Conservation (phyloP, 306 rosid species). For the Vachellia collinsii region DNA sequence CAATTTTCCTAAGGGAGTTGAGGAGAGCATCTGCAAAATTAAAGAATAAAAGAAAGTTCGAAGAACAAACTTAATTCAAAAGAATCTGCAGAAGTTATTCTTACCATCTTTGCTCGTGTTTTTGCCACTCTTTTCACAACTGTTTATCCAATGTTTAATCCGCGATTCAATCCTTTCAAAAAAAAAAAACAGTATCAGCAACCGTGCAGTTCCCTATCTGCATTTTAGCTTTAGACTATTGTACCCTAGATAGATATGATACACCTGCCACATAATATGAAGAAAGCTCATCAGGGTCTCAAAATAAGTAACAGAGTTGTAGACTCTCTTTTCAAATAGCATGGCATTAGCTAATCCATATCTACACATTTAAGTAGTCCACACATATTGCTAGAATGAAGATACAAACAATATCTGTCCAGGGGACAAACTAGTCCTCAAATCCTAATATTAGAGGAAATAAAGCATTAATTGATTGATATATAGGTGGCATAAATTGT, state of each 20-base stretch:
- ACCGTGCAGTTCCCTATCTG: slow-evolving; percentile 52
- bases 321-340: slow-evolving; percentile 23
- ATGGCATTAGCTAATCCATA: slow-evolving; percentile 5
- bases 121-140: slow-evolving; percentile 43
- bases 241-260: slow-evolving; percentile 84
- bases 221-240: slow-evolving; percentile 64
- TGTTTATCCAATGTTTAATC: slow-evolving; percentile 61
- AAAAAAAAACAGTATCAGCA: slow-evolving; percentile 70
- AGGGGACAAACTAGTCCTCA: not conserved
- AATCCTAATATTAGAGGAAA: too few relatives aligned
- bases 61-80: slow-evolving; percentile 3
- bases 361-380: slow-evolving; percentile 13
- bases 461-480: not conserved
- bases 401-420: slow-evolving; percentile 6
- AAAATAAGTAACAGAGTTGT: not conserved
- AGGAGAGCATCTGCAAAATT: slow-evolving; percentile 65
- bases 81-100: slow-evolving; percentile 32
- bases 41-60: slow-evolving; percentile 23
- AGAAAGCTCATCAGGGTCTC: too few relatives aligned
- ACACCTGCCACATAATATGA: slow-evolving; percentile 56
- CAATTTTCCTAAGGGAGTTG: slow-evolving; percentile 60
- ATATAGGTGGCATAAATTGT: too few relatives aligned
- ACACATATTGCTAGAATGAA: slow-evolving; percentile 1
- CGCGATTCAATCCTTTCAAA: slow-evolving; percentile 73
- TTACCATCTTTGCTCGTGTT: slow-evolving; percentile 56